A percentile compares a stretch with the other conserved stretches of the same genome.
These are phyloP conservation scores for Ceratorhiza oryzae-sativae DNA, from an alignment of 1,284 basidiomycete genomes.

Conservation along the genomic window DNA sequence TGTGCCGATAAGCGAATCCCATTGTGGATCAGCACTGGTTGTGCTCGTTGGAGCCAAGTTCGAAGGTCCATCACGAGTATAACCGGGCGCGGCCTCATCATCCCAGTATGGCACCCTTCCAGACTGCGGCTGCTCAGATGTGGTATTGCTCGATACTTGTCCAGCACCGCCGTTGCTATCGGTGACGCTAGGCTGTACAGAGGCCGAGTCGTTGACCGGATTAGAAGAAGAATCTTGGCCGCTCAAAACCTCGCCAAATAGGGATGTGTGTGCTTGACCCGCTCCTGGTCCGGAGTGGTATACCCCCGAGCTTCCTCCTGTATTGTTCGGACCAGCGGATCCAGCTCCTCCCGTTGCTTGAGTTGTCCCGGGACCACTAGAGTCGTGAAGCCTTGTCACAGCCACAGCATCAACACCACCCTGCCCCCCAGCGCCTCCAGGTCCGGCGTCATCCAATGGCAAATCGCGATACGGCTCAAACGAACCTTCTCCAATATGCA, in stretches of 20 bases:
- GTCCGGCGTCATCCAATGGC: background rate
- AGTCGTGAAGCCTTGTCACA: background rate
- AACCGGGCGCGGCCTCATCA: background rate
- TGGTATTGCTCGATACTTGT: too few species aligned
- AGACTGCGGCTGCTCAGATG: background rate
- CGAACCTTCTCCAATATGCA: background rate
- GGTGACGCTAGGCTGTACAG: background rate
- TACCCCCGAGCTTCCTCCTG: background rate
- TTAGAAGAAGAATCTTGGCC: background rate
- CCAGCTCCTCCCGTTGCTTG: background rate
- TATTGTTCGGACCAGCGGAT: background rate
- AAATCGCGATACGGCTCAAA: slow-evolving; percentile 29
- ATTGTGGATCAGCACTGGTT: background rate
- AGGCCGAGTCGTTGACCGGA: background rate
- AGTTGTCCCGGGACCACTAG: background rate
- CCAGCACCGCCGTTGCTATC: background rate
- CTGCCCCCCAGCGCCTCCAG: background rate
- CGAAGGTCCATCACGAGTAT: background rate
- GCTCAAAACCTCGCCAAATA: background rate
- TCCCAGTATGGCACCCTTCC: background rate
- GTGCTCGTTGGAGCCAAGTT: background rate
- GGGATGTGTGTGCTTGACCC: too few species aligned
- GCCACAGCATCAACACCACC: background rate
- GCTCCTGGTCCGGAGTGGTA: too few species aligned
- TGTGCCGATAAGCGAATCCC: background rate